Evolutionary conservation across 2,329 filamentous ascomycete species (phyloP), one percentile per base, ranked within the genome.

Genomic region (Penicillium sp.): DNA sequence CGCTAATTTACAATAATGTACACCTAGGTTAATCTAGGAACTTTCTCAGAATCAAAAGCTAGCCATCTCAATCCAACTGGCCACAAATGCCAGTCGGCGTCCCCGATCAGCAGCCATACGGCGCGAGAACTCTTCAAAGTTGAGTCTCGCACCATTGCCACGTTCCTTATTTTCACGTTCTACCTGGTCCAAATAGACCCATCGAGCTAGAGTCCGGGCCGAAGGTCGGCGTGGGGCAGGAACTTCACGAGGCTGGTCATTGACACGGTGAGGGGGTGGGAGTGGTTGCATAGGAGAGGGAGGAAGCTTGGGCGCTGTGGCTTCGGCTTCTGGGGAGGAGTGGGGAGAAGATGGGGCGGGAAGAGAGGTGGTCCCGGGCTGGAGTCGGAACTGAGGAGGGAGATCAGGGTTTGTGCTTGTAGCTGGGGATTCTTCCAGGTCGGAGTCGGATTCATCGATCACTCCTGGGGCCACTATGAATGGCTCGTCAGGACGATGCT

Each of bases 21-120:
- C 55, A 57, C n/a, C 6, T 33, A 46, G 42, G 17, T 19, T 13
- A 41, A 33, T 12, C 31, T 9, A n/a, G 45, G 13, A 38, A 12
- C 10, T 9, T 48, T 17, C n/a, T 57, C 63, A 85, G 69, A 86
- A 84, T 58, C 63, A 86, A 70, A 87, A 84, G 71, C 81, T 80
- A 67, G 84, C 84, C 81, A 86, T 81, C 62, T 97, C 93, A 74
- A 97, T 90, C 93, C 93, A 97, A 67, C 86, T 90, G 59, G 90
- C 90, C 47, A 97, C 81, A 74, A 96, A 93, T 65, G 90, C 89
- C 60, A 93, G 81, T 53, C 88, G 78, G 69, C 86, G 85, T 25
- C 85, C 84, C 63, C 87, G 84, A 62, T 86, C 82, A n/a, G 81
- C 81, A 65, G 86, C 85, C 78, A 94, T 91, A 50, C 88, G 87